Percentiles rank a stretch among this genome's conserved stretches.
phyloP scores from a whole-genome alignment of 2,329 filamentous ascomycete genomes.

The Lojkania enalia region DNA sequence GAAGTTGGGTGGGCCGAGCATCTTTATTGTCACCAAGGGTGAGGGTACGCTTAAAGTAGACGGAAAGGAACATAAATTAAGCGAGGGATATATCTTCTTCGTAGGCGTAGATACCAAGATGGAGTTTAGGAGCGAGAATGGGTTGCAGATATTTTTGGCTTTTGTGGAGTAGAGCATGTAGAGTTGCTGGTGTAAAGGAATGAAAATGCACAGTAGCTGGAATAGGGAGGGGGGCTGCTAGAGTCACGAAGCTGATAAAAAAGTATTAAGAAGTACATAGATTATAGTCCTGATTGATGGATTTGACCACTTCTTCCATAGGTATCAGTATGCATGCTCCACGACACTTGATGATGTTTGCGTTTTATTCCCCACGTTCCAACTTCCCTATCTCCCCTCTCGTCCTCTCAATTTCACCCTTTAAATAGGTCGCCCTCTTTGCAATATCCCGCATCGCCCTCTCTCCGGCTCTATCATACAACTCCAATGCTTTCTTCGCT shows the following conservation, averaged over 20 bases:
- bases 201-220: too few species aligned
- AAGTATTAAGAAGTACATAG: too few species aligned
- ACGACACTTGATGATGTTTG: not conserved
- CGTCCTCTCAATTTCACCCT: slow-evolving; percentile 39
- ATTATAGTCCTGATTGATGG: too few species aligned
- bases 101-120: slow-evolving; percentile 61
- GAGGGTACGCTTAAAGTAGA: slow-evolving; percentile 60
- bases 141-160: slow-evolving; percentile 51
- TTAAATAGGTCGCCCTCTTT: slow-evolving; percentile 43
- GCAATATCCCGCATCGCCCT: slow-evolving; percentile 46
- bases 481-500: slow-evolving; percentile 38
- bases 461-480: slow-evolving; percentile 41
- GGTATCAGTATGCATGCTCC: too few species aligned
- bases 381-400: slow-evolving; percentile 34
- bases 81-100: slow-evolving; percentile 68
- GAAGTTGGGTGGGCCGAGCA: slow-evolving; percentile 62
- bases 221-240: too few species aligned
- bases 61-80: slow-evolving; percentile 57
- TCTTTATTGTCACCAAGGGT: slow-evolving; percentile 66
- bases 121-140: slow-evolving; percentile 49
- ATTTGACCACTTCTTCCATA: too few species aligned
- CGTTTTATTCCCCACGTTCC: slow-evolving; percentile 20
- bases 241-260: too few species aligned
- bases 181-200: too few species aligned
- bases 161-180: slow-evolving; percentile 1